Conservation (phyloP, 495 filamentous ascomycete species). For the Tuber brumale region DNA sequence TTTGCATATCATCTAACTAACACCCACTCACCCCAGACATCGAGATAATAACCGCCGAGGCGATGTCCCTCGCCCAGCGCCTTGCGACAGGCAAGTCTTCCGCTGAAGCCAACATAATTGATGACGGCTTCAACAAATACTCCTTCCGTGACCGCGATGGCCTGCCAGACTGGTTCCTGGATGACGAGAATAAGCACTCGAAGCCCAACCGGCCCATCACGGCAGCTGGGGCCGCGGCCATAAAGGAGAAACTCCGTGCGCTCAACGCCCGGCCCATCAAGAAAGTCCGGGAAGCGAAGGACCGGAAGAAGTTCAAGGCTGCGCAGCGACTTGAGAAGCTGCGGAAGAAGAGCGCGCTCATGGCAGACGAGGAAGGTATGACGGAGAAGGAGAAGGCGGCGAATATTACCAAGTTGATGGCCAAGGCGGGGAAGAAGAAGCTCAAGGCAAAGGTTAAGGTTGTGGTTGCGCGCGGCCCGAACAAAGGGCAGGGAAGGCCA, state of each 20-base stretch:
- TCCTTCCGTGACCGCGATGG: slow-evolving; percentile 87
- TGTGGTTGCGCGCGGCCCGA: slow-evolving; percentile 78
- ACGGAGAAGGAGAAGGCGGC: slow-evolving; percentile 92
- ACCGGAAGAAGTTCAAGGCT: slow-evolving; percentile 92
- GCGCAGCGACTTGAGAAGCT: slow-evolving; percentile 85
- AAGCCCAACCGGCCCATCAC: slow-evolving; percentile 78
- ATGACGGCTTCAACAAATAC: slow-evolving; percentile 89
- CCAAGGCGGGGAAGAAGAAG: slow-evolving; percentile 76
- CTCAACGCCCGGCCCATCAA: slow-evolving; percentile 97
- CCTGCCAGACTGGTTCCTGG: slow-evolving; percentile 95
- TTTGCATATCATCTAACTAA: slow-evolving; percentile 22
- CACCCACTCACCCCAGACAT: slow-evolving; percentile 60
- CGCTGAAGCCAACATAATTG: slow-evolving; percentile 66
- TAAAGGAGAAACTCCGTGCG: slow-evolving; percentile 88
- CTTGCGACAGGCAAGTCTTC: slow-evolving; percentile 73
- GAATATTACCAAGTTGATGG: slow-evolving; percentile 73
- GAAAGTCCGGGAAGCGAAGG: slow-evolving; percentile 95
- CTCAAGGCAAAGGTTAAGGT: slow-evolving; percentile 76
- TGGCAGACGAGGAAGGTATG: slow-evolving; percentile 81
- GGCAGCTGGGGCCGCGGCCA: slow-evolving; percentile 81
- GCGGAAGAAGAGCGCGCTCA: slow-evolving; percentile 82
- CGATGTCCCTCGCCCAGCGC: slow-evolving; percentile 94
- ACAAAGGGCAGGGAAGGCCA: slow-evolving; percentile 64
- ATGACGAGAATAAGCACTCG: slow-evolving; percentile 81
- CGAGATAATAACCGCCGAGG: slow-evolving; percentile 96